Base-by-base conservation (phyloP, 1,284 basidiomycete species). In the Cystobasidium sp. region DNA sequence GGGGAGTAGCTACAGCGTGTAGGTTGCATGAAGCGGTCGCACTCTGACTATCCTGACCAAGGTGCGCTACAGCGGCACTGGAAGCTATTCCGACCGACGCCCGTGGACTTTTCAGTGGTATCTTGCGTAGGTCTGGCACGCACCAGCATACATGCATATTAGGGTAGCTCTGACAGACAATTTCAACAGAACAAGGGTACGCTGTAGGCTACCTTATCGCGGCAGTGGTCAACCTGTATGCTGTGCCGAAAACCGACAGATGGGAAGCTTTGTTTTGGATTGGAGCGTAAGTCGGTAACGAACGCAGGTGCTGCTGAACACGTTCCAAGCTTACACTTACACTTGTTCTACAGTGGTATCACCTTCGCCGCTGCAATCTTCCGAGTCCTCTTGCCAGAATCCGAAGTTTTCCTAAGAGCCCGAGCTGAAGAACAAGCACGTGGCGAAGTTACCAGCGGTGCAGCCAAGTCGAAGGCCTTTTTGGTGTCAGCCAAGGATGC, bases 41-140 rank as follows among this genome's bases (percentile, higher is more conserved):
- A n/a, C n/a, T n/a, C n/a, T n/a, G n/a, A n/a, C n/a, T n/a, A n/a
- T n/a, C n/a, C n/a, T n/a, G n/a, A n/a, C n/a, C n/a, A n/a, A n/a
- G n/a, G n/a, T n/a, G n/a, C n/a, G n/a, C n/a, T n/a, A n/a, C n/a
- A 0, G 92, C 90, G 0, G 90, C 91, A 0, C 88, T 98, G 14
- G 96, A 97, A 82, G 94, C 93, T 82, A 86, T 97, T 31, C 94
- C 95, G 0, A 88, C 91, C 39, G 90, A 91, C 76, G 86, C 89
- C 1, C 90, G 96, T 81, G 96, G 96, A 49, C 84, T 97, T 3
- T 90, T 89, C 18, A 91, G 88, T 18, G 96, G 96, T 49, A 84
- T 97, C 71, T 81, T 94, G 3, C 93, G 64, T 66, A 39, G 9
- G 64, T 53, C 16, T 37, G 18, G 8, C 6, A 31, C 18, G 63